Base-by-base conservation (phyloP, 495 filamentous ascomycete species). In the Xylaria acuta region DNA sequence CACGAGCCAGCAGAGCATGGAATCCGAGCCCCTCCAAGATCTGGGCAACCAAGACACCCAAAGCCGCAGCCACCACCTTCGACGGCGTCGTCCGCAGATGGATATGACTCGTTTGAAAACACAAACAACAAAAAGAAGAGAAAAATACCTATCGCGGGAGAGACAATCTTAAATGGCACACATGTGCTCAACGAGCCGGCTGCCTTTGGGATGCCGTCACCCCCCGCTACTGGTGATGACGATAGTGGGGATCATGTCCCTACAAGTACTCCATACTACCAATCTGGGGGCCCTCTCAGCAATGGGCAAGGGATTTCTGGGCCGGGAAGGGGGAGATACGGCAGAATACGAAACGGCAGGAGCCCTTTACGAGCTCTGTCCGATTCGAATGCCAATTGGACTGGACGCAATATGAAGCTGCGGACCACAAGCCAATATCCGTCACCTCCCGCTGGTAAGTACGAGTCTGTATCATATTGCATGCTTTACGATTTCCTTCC, bases 91-190 rank as follows among this genome's bases (percentile, higher is more conserved):
- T 88, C 88, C 9, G 89, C 88, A 6, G 97, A 98, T 80, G 94
- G 96, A 38, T 98, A 98, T 79, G 97, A 98, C 78, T 95, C 93
- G 22, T 97, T 97, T 76, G 96, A 99, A 79, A 98, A 99, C 75
- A 97, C 94, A 64, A 98, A 97, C 79, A 98, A 99, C 80, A 99
- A 99, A 82, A 99, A 98, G 84, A 99, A 99, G 81, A 89, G 97
- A 70, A 99, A 99, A 82, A 98, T 98, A 38, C 97, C 97, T 5
- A 93, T 92, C 0, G 91, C 93, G n/a, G 92, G 91, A 5, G 91
- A 89, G 64, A 82, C 88, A 5, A 81, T 77, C 47, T 69, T 85
- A 38, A 84, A 80, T 68, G 88, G 88, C 16, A 83, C 84, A 60
- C 91, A 94, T 69, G 72, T 81, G 14, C 71, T 79, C n/a, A 82